Conservation (phyloP, 2,329 filamentous ascomycete species). For the Trichoderma brevicompactum region DNA sequence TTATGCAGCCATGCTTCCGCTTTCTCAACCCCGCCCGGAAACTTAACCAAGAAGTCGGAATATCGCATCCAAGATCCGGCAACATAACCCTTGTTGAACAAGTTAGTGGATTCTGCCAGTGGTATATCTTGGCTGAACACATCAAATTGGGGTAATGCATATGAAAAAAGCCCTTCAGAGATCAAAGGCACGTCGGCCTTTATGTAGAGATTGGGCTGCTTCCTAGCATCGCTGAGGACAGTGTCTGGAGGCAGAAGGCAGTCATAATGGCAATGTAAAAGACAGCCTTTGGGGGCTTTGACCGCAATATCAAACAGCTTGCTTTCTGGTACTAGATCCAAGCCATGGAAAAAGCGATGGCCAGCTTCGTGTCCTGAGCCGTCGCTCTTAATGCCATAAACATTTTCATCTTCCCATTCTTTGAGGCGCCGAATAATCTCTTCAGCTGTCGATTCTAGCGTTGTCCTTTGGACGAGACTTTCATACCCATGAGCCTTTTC, state of each 20-base stretch:
- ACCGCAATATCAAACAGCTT: conserved; percentile 83
- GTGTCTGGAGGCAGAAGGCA: conserved; percentile 48
- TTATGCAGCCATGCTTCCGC: conserved; percentile 9
- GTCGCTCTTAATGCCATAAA: conserved; percentile 15
- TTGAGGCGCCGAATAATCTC: conserved; percentile 1
- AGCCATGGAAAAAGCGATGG: conserved; percentile 16
- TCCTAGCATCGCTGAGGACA: not conserved
- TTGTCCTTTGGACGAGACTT: not conserved
- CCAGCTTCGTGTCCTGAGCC: conserved; percentile 9
- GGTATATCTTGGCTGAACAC: conserved; percentile 58
- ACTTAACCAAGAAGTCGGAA: not conserved
- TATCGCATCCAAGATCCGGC: conserved; percentile 20
- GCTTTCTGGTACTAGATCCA: conserved; percentile 52
- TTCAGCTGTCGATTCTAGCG: not conserved
- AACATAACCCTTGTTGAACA: conserved; percentile 2
- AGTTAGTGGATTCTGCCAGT: conserved; percentile 61
- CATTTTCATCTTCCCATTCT: conserved; percentile 1
- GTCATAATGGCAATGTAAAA: conserved; percentile 86
- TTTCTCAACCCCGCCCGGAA: conserved; percentile 1
- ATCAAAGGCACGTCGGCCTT: conserved; percentile 87
- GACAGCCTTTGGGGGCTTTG: conserved; percentile 83
- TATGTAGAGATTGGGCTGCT: conserved; percentile 24
- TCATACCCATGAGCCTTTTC: conserved; percentile 13
- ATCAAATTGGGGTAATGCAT: conserved; percentile 71
- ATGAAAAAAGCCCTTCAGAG: conserved; percentile 68